Evolutionary conservation across 306 rosid genomes (phyloP), one percentile per base, ranked within the genome.

Genomic region (Pterocarpus santalinus): DNA sequence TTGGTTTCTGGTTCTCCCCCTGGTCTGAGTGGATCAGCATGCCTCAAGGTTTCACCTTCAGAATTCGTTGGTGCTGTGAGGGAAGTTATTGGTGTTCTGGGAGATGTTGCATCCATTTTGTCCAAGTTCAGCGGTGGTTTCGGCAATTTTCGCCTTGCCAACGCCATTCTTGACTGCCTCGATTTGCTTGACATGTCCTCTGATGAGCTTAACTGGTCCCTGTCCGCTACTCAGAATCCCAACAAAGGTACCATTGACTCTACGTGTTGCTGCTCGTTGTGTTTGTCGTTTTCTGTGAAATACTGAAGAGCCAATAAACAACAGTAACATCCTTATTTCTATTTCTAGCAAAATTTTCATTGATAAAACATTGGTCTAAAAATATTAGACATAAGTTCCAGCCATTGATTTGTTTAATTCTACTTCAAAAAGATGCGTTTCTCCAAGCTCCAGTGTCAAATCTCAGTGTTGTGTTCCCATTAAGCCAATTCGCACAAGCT

Each of bases 161-260:
- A 73, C 17, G 97, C 98, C 86, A 64, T 94, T 72, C 79, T 84
- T 5, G 96, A 92, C 83, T 94, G 98, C 73, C 76, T 90, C 4
- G 95, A 92, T 22, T 85, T 94, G 71, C 89, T 94, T 1, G 94
- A 94, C 28, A 63, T 80, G 67, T 87, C 97, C 33, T 44, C 82
- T 3, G 95, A 94, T 4, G 87, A 73, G 43, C 81, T 92, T 69
- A 39, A 32, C 8, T 83, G 92, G 94, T 66, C 98, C 4, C 52
- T 83, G 57, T 87, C 95, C 52, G 95, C 94, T 3, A 34, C 91
- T 30, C 83, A 88, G 63, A 88, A 56, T 68, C 90, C 90, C 17
- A 75, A 75, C 15, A 72, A 72, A 7, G 95, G 94, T 89, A 87
- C 28, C 53, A 17, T 8, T 43, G 2, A 43, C 12, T 43, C 49